Base-by-base conservation (phyloP, 805 yeast species). In the Ogataea ramenticola region DNA sequence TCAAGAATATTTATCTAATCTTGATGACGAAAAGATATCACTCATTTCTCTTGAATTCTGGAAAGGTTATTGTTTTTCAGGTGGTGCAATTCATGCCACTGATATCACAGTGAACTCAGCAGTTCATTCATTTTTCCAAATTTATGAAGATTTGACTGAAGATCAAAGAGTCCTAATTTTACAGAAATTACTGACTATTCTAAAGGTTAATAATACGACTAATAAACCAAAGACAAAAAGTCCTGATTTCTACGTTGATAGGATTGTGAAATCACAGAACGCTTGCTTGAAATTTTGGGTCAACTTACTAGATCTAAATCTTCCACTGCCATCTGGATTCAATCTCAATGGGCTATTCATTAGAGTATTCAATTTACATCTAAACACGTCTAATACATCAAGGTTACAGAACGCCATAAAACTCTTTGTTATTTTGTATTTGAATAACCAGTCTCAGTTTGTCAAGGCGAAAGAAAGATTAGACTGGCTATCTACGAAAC, bases 1-100 rank as follows among this genome's bases (percentile, higher is more conserved):
- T 36, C 43, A 36, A 3, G 46, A 43, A 36, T 46, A 47, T 27
- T 33, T 26, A 3, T 2, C 15, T 4, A 9, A 19, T 4, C 8
- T 53, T n/a, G 38, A 32, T 16, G n/a, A 30, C 3, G 35, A 34
- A 22, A 43, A 35, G 17, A 22, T 26, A n/a, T 4, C 22, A 3
- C 42, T 49, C 26, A 17, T 57, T 2, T 54, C 64, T 0, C 40
- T 50, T 2, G 70, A 67, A 43, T 75, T 82, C 46, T 76, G 81
- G 81, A 70, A 61, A 51, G 88, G 88, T 0, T 66, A 69, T 40
- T 54, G 67, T 0, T 70, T 75, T 48, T 70, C 78, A 6, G 71
- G 72, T 10, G 91, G 87, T 6, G 80, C 86, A 0, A 16, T 42
- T 6, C 72, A 76, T 20, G 77, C 82, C 0, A 67, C 74, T 8